phyloP scores from a whole-genome alignment of 176 grass and related monocot species.

The Rhynchospora breviuscula region DNA sequence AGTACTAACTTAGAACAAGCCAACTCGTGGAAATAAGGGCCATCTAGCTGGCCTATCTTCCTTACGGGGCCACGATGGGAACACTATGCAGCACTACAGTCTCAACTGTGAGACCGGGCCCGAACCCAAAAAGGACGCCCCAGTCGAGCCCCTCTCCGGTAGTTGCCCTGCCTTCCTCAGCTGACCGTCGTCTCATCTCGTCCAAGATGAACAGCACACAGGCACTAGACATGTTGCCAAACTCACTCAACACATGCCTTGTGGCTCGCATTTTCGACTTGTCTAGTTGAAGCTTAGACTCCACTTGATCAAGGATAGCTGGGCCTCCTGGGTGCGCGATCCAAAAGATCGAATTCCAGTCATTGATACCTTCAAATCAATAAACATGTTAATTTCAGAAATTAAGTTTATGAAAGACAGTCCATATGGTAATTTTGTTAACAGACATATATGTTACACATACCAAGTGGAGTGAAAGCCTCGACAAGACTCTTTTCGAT shows the following conservation, averaged over 20 bases:
- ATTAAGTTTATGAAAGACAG: neutral
- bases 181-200: conserved; percentile 77
- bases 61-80: conserved; percentile 30
- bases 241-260: conserved; percentile 58
- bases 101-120: conserved; percentile 84
- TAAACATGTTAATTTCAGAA: neutral
- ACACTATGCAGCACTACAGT: conserved; percentile 80
- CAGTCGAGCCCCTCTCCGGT: conserved; percentile 91
- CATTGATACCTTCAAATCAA: conserved; percentile 34
- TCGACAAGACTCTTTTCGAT: conserved; percentile 57
- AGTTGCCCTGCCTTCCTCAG: conserved; percentile 66
- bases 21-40: neutral
- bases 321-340: conserved; percentile 77
- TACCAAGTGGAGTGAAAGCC: conserved; percentile 55
- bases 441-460: neutral
- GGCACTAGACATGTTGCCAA: conserved; percentile 86
- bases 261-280: conserved; percentile 68
- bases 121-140: conserved; percentile 95
- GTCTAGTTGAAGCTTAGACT: conserved; percentile 54
- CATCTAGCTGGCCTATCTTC: neutral
- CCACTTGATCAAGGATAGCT: conserved; percentile 80
- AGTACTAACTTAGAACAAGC: conserved; percentile 9
- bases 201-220: conserved; percentile 94
- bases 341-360: conserved; percentile 93
- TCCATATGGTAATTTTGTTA: neutral